Evolutionary conservation across 805 yeast genomes (phyloP).

Genomic region (Saccharomycopsis sp.): DNA sequence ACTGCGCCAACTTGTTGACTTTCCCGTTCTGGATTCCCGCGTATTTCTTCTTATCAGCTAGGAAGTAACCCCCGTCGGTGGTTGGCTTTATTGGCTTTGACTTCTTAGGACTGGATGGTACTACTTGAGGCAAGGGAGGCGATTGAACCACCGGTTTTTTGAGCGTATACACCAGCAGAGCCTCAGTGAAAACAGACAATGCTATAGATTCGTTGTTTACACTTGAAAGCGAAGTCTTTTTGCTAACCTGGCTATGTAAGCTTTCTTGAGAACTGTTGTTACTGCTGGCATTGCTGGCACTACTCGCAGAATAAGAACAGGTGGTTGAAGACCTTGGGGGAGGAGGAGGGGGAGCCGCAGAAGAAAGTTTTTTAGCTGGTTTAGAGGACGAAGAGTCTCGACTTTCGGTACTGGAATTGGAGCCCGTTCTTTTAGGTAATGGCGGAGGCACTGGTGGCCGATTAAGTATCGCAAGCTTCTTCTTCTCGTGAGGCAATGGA

Average conservation of each 20-base stretch:
- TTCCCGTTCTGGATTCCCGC: slow-evolving; percentile 19
- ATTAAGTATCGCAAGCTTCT: not conserved
- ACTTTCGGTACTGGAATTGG: not conserved
- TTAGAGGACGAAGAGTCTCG: not conserved
- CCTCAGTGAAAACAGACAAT: not conserved
- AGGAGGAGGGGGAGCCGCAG: slow-evolving; percentile 6
- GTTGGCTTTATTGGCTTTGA: not conserved
- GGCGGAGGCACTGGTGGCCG: not conserved
- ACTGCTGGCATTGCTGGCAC: not conserved
- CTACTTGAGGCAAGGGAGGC: not conserved
- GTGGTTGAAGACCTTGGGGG: slow-evolving; percentile 1
- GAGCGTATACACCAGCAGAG: not conserved
- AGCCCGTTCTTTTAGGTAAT: not conserved
- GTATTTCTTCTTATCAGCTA: slow-evolving; percentile 15
- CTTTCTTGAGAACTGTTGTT: slow-evolving; percentile 8
- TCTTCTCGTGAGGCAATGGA: not conserved
- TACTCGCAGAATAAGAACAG: not conserved
- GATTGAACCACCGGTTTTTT: not conserved
- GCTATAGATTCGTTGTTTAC: not conserved
- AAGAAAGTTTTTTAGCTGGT: not conserved
- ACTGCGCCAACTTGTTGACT: slow-evolving; percentile 20
- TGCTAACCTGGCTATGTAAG: slow-evolving; percentile 2
- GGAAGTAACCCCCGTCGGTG: not conserved
- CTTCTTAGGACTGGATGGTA: not conserved
- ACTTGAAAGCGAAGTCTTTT: not conserved